A percentile compares a stretch with the other conserved stretches of the same genome.
These are phyloP conservation scores for Flaveria linearis DNA, from an alignment of 129 eudicot species.

Conservation along the genomic window DNA sequence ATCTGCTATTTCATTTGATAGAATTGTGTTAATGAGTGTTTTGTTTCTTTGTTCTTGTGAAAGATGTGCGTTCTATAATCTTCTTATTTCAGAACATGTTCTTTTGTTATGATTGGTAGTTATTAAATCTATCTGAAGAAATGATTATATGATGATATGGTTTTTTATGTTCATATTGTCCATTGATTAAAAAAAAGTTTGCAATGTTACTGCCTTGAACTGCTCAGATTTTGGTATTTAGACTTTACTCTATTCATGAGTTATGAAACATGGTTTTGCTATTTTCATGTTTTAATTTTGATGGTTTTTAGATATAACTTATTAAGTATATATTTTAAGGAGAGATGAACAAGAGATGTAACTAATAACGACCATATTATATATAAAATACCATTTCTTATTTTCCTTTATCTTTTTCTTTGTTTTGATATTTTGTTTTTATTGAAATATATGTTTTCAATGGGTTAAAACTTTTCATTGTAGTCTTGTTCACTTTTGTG, in stretches of 20 bases:
- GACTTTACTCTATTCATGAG: slow-evolving; percentile 27
- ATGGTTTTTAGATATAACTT: slow-evolving; percentile 8
- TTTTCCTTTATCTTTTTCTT: background rate
- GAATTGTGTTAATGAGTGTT: slow-evolving; percentile 10
- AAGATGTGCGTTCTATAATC: slow-evolving; percentile 14
- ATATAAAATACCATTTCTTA: background rate
- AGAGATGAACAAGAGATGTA: slow-evolving; percentile 13
- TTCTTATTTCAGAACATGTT: slow-evolving; percentile 15
- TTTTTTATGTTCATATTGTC: slow-evolving; percentile 25
- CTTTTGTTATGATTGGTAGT: slow-evolving; percentile 10
- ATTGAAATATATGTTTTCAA: background rate
- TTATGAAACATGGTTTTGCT: slow-evolving; percentile 32
- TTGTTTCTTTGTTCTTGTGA: slow-evolving; percentile 13
- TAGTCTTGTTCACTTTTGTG: slow-evolving; percentile 13
- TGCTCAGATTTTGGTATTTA: slow-evolving; percentile 24
- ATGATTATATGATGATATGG: background rate
- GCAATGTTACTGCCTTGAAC: slow-evolving; percentile 31
- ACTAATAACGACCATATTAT: background rate
- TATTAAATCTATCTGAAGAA: slow-evolving; percentile 9
- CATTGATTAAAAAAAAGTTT: slow-evolving; percentile 17
- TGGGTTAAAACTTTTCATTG: background rate
- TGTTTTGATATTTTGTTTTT: slow-evolving; percentile 8
- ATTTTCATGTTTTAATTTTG: slow-evolving; percentile 21
- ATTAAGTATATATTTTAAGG: background rate
- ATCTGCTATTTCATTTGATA: slow-evolving; percentile 20